Conservation (phyloP, 768 basidiomycete genomes). For the Pleurotus citrinopileatus region DNA sequence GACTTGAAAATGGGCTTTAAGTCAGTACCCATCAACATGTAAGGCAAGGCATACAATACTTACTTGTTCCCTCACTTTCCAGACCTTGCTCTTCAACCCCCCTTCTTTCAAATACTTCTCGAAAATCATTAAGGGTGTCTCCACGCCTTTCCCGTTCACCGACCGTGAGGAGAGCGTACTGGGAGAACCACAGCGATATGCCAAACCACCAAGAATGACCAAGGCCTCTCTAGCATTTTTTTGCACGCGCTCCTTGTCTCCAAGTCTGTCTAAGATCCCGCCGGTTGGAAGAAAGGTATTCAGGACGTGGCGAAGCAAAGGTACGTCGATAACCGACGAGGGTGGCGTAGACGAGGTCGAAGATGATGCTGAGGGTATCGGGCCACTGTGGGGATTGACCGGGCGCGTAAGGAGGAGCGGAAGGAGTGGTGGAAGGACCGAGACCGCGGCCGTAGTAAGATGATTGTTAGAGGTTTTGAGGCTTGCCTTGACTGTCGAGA, state of each 20-base stretch:
- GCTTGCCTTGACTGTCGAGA: slow-evolving; percentile 67
- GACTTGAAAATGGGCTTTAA: slow-evolving; percentile 32
- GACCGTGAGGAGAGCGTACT: slow-evolving; percentile 43
- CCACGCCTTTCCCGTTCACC: slow-evolving; percentile 56
- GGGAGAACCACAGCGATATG: slow-evolving; percentile 54
- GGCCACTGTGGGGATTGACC: slow-evolving; percentile 22
- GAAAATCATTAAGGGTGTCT: slow-evolving; percentile 67
- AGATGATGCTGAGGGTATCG: slow-evolving; percentile 50
- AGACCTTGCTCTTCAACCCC: slow-evolving; percentile 78
- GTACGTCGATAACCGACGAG: slow-evolving; percentile 46
- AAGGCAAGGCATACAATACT: slow-evolving; percentile 20
- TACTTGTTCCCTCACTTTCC: slow-evolving; percentile 87
- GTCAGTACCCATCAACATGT: slow-evolving; percentile 3
- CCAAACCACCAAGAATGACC: slow-evolving; percentile 70
- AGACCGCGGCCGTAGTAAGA: slow-evolving; percentile 72
- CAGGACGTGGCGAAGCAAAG: slow-evolving; percentile 65
- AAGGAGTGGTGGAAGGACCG: slow-evolving; percentile 63
- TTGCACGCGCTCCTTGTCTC: slow-evolving; percentile 75
- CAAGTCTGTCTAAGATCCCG: slow-evolving; percentile 79
- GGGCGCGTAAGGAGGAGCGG: slow-evolving; percentile 54
- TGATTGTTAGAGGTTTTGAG: slow-evolving; percentile 82
- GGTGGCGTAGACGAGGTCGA: slow-evolving; percentile 43
- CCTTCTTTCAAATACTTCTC: slow-evolving; percentile 70
- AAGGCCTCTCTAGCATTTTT: slow-evolving; percentile 74
- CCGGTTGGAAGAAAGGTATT: slow-evolving; percentile 69